phyloP scores from a whole-genome alignment of 306 rosid species.

The Castanopsis chinensis region DNA sequence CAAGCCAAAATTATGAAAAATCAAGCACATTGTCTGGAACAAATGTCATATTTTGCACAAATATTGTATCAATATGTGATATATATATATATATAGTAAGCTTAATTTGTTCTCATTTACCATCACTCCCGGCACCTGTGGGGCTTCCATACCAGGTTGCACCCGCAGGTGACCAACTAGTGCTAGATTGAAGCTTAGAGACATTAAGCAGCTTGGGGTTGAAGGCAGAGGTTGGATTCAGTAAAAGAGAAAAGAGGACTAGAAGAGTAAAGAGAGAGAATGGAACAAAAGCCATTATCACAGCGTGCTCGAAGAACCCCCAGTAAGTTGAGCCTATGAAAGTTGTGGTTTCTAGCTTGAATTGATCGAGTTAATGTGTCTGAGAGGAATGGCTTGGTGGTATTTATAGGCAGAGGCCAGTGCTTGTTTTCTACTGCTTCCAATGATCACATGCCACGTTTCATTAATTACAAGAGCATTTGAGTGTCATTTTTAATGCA shows the following conservation, averaged over 20 bases:
- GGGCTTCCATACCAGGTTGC: slow-evolving; percentile 46
- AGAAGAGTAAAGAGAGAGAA: slow-evolving; percentile 5
- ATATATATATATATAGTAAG: too few relatives aligned
- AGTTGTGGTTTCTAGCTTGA: not conserved
- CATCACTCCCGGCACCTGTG: slow-evolving; percentile 36
- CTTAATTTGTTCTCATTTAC: not conserved
- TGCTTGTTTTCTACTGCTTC: not conserved
- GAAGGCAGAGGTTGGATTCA: slow-evolving; percentile 27
- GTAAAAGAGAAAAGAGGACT: slow-evolving; percentile 1
- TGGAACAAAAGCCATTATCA: slow-evolving; percentile 12
- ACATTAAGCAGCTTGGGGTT: slow-evolving; percentile 33
- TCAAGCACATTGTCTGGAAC: not conserved
- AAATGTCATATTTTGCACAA: not conserved
- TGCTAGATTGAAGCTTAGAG: slow-evolving; percentile 16
- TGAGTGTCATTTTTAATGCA: not conserved
- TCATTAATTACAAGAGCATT: not conserved
- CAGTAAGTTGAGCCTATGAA: not conserved
- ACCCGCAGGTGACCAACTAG: slow-evolving; percentile 32
- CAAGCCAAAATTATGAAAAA: not conserved
- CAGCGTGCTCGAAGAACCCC: not conserved
- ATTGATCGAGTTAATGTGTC: not conserved
- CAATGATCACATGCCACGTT: slow-evolving; percentile 10
- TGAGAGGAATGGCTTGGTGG: not conserved
- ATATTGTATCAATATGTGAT: not conserved
- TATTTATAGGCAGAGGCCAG: slow-evolving; percentile 29